Percentiles rank a stretch among this genome's conserved stretches.
These are phyloP conservation scores for Dichotomocladium elegans DNA, from an alignment of 371 early-diverging fungal genomes.

Conservation along the genomic window DNA sequence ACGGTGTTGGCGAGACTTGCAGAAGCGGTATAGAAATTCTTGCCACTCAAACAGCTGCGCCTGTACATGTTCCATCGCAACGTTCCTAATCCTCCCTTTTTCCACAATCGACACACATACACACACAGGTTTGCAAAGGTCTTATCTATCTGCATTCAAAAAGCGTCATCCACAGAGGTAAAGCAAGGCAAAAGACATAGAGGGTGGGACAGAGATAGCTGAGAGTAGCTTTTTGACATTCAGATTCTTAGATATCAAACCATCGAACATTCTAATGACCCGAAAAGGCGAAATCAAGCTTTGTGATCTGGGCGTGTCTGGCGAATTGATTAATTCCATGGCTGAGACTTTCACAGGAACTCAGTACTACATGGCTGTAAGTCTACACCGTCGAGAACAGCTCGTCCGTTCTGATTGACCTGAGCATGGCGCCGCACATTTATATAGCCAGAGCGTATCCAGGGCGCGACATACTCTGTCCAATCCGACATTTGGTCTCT, in stretches of 20 bases:
- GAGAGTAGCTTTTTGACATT: not conserved
- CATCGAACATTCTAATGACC: constrained; percentile 85
- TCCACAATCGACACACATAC: not conserved
- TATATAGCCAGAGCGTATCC: constrained; percentile 91
- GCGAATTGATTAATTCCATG: constrained; percentile 84
- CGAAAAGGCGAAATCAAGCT: constrained; percentile 87
- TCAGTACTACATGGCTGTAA: constrained; percentile 92
- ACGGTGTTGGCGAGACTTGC: constrained; percentile 77
- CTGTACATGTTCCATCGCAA: not conserved
- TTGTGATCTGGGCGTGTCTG: constrained; percentile 94
- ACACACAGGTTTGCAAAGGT: constrained; percentile 62
- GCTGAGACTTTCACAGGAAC: constrained; percentile 96
- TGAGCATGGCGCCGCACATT: no score
- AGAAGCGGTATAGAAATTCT: constrained; percentile 60
- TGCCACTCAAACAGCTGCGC: no score
- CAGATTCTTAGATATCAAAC: constrained; percentile 71
- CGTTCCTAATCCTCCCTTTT: not conserved
- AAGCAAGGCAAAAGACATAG: not conserved
- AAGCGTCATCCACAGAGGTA: constrained; percentile 83
- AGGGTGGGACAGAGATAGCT: not conserved
- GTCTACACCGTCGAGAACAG: no score
- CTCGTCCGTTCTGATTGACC: no score
- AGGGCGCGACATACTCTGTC: constrained; percentile 85
- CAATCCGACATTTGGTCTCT: constrained; percentile 95
- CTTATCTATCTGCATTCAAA: constrained; percentile 73